A percentile compares a stretch with the other conserved stretches of the same genome.
These are phyloP conservation scores for Pezicula neosporulosa DNA, from an alignment of 2,329 filamentous ascomycete species.

Conservation along the genomic window DNA sequence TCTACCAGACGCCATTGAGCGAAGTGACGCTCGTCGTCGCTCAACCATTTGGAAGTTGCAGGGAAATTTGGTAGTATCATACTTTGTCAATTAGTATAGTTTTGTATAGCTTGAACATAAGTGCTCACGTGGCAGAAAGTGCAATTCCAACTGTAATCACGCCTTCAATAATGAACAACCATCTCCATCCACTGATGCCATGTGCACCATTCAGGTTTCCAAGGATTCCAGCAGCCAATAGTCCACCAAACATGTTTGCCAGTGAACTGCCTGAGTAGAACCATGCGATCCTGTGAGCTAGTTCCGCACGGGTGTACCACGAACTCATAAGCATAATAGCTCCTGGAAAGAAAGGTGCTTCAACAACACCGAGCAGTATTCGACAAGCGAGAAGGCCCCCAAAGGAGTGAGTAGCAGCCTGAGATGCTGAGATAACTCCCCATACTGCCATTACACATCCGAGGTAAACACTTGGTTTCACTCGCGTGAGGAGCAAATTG, in stretches of 20 bases:
- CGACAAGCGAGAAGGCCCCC: conserved; percentile 39
- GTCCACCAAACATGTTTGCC: conserved; percentile 45
- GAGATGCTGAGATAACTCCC: conserved; percentile 37
- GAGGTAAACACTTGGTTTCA: conserved; percentile 41
- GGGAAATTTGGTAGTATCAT: conserved; percentile 50
- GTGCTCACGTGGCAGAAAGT: conserved; percentile 18
- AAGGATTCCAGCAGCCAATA: conserved; percentile 46
- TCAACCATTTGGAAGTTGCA: conserved; percentile 48
- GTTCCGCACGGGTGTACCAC: conserved; percentile 41
- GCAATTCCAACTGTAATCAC: conserved; percentile 36
- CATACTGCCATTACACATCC: conserved; percentile 33
- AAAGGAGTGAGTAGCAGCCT: conserved; percentile 42
- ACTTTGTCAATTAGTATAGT: conserved; percentile 1
- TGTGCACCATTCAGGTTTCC: conserved; percentile 41
- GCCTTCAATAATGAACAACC: conserved; percentile 47
- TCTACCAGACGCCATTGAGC: conserved; percentile 48
- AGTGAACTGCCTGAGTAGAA: conserved; percentile 42
- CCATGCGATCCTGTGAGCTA: conserved; percentile 40
- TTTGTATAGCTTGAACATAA: neutral
- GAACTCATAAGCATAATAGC: conserved; percentile 43
- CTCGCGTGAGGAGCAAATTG: conserved; percentile 41
- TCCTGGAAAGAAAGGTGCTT: conserved; percentile 49
- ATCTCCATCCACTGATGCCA: conserved; percentile 48
- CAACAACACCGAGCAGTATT: conserved; percentile 44
- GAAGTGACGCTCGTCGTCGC: conserved; percentile 46